A percentile compares a stretch with the other conserved stretches of the same genome.
Conservation (phyloP, 208 protist species). For the Wallacemonas collosoma region DNA sequence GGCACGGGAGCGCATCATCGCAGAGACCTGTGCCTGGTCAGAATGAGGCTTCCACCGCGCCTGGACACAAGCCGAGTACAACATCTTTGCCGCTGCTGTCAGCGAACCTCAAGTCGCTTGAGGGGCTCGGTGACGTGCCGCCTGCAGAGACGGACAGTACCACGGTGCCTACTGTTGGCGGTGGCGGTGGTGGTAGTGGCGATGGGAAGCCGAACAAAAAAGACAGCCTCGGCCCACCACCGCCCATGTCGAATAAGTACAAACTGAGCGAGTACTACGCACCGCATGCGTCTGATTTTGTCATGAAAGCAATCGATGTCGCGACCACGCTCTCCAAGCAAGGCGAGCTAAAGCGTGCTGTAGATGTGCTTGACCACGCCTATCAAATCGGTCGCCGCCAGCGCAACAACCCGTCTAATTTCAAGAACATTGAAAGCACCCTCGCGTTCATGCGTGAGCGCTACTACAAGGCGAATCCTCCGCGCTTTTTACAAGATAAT, state of each 20-base stretch:
- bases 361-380: constrained; percentile 83
- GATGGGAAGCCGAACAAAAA: constrained; percentile 15
- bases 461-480: constrained; percentile 53
- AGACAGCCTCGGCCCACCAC: neutral
- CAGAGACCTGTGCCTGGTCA: no score
- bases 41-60: no score
- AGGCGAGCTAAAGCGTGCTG: constrained; percentile 74
- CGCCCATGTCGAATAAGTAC: constrained; percentile 22
- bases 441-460: constrained; percentile 61
- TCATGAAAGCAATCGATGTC: constrained; percentile 71
- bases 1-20: no score
- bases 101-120: constrained; percentile 4
- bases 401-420: constrained; percentile 72
- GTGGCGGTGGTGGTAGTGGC: neutral
- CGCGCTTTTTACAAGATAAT: constrained; percentile 88
- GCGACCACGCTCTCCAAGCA: constrained; percentile 47
- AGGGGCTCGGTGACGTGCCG: constrained; percentile 3
- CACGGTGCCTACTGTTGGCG: neutral
- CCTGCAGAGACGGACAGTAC: neutral
- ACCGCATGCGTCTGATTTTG: constrained; percentile 52
- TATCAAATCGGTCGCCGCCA: constrained; percentile 52
- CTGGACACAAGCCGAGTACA: no score
- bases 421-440: constrained; percentile 59
- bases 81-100: constrained; percentile 9
- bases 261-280: constrained; percentile 15